phyloP scores from a whole-genome alignment of 1,284 basidiomycete species.

The Leccinum subatratum region DNA sequence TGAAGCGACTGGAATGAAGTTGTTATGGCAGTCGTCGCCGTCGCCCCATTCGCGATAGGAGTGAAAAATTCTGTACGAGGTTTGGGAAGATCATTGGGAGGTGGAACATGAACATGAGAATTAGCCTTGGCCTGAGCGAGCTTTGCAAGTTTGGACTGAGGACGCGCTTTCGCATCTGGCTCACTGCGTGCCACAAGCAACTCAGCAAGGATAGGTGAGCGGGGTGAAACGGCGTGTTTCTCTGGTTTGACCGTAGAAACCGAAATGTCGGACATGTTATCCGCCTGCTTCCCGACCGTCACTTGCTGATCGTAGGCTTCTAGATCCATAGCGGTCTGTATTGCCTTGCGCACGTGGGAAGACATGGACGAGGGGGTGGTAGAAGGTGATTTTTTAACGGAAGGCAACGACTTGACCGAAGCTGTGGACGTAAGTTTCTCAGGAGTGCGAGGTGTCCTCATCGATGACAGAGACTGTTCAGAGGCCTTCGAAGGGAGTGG shows the following conservation, averaged over 20 bases:
- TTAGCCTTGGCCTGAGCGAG: constrained; percentile 59
- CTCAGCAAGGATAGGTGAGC: constrained; percentile 12
- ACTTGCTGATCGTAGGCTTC: constrained; percentile 35
- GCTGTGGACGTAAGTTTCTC: constrained; percentile 13
- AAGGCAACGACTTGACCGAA: constrained; percentile 24
- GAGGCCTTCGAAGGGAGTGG: constrained; percentile 20
- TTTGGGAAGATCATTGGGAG: constrained; percentile 35
- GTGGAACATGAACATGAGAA: constrained; percentile 31
- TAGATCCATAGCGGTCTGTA: constrained; percentile 47
- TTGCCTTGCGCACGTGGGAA: constrained; percentile 56
- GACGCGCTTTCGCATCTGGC: constrained; percentile 33
- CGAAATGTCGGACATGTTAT: constrained; percentile 21
- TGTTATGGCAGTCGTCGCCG: constrained; percentile 74
- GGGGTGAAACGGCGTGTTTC: constrained; percentile 6
- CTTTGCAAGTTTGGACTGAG: constrained; percentile 65
- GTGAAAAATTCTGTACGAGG: constrained; percentile 63
- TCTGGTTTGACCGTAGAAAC: constrained; percentile 24
- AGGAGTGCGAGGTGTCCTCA: constrained; percentile 14
- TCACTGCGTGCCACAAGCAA: constrained; percentile 13
- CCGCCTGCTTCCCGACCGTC: constrained; percentile 9
- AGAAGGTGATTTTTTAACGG: constrained; percentile 23
- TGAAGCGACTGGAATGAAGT: constrained; percentile 67
- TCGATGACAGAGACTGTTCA: constrained; percentile 12
- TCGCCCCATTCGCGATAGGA: constrained; percentile 69
- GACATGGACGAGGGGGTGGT: constrained; percentile 47